phyloP scores from a whole-genome alignment of 2,329 filamentous ascomycete species.

The Aspergillus fumigatus region DNA sequence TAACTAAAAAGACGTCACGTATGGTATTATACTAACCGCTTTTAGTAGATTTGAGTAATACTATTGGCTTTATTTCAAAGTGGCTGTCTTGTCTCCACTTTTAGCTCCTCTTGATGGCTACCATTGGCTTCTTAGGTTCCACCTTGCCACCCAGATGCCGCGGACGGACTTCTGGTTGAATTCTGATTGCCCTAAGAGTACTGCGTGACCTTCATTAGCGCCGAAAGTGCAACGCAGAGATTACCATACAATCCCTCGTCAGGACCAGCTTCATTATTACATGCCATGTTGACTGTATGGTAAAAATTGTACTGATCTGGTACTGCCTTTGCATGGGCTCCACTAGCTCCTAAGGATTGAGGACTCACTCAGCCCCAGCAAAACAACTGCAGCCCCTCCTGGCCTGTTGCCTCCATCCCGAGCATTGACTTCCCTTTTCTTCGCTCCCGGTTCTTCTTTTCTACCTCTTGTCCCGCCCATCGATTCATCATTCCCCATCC shows the following conservation, averaged over 20 bases:
- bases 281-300: neutral
- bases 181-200: slow-evolving; percentile 13
- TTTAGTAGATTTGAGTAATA: neutral
- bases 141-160: slow-evolving; percentile 18
- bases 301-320: slow-evolving; percentile 4
- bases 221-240: slow-evolving; percentile 7
- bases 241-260: neutral
- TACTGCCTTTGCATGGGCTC: slow-evolving; percentile 12
- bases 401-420: slow-evolving; percentile 22
- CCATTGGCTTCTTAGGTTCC: slow-evolving; percentile 11
- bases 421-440: slow-evolving; percentile 16
- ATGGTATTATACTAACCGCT: slow-evolving; percentile 11
- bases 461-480: slow-evolving; percentile 23
- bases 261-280: neutral
- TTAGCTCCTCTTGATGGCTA: neutral
- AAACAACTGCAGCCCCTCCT: slow-evolving; percentile 24
- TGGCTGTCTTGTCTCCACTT: slow-evolving; percentile 11
- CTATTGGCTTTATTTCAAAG: slow-evolving; percentile 9
- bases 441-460: slow-evolving; percentile 20
- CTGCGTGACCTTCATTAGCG: slow-evolving; percentile 19
- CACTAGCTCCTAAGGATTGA: slow-evolving; percentile 9
- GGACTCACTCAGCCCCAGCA: slow-evolving; percentile 24
- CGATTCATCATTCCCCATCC: slow-evolving; percentile 21
- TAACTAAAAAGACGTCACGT: slow-evolving; percentile 13
- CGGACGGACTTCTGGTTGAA: slow-evolving; percentile 15